Conservation (phyloP, 148 eudicot species). For the Silene conica region DNA sequence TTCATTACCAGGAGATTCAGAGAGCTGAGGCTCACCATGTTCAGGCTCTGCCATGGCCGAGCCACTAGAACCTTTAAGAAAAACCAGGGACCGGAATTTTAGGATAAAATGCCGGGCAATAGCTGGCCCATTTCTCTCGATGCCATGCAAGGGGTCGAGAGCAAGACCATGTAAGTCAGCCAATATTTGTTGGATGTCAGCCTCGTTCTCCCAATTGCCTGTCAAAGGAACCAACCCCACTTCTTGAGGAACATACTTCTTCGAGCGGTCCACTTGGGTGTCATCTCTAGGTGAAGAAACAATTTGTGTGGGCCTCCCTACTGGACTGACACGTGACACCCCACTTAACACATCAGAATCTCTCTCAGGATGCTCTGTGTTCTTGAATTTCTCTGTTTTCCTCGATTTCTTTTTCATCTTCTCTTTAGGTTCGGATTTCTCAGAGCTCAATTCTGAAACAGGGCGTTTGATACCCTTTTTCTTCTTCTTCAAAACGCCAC, state of each 20-base stretch:
- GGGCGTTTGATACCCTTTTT: conserved; percentile 40
- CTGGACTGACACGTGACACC: conserved; percentile 15
- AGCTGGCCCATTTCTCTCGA: conserved; percentile 33
- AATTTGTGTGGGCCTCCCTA: conserved; percentile 20
- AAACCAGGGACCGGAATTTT: conserved; percentile 64
- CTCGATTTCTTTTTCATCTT: conserved; percentile 45
- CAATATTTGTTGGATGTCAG: conserved; percentile 44
- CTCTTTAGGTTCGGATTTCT: conserved; percentile 27
- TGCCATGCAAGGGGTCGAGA: conserved; percentile 49
- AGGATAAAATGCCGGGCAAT: conserved; percentile 36
- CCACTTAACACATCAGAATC: conserved; percentile 23
- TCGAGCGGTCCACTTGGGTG: conserved; percentile 13
- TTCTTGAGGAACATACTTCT: conserved; percentile 29
- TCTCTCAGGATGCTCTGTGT: conserved; percentile 18
- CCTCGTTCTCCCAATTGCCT: conserved; percentile 18
- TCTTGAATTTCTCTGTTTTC: conserved; percentile 28
- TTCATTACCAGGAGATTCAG: conserved; percentile 18
- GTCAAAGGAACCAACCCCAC: conserved; percentile 12
- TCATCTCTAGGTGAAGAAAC: conserved; percentile 26
- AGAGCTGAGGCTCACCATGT: conserved; percentile 28
- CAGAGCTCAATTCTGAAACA: conserved; percentile 34
- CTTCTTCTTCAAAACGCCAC: conserved; percentile 38
- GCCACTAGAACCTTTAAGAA: conserved; percentile 49
- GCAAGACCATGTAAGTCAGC: conserved; percentile 62
- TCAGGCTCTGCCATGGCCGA: conserved; percentile 39